Conservation (phyloP, 73 alveolate species). For the Tetrahymena borealis region DNA sequence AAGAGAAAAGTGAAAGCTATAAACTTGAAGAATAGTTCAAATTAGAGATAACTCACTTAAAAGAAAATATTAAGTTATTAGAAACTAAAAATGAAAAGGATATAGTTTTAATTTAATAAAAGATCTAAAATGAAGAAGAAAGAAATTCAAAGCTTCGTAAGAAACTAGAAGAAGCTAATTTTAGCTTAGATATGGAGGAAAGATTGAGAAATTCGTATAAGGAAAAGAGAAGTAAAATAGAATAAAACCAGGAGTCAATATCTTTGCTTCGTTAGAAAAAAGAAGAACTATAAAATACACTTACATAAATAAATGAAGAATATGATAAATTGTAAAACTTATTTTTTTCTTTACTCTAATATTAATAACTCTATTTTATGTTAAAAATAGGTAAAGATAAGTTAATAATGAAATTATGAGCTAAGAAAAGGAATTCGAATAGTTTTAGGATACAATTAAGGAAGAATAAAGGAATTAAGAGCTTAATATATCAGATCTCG, state of each 20-base stretch:
- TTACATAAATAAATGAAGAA: not conserved
- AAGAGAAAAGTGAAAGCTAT: not conserved
- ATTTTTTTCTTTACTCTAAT: not conserved
- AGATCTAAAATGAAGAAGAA: not conserved
- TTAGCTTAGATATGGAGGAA: not conserved
- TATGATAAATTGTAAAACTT: not conserved
- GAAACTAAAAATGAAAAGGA: not conserved
- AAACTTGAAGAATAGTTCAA: not conserved
- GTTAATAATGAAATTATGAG: not conserved
- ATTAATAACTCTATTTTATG: not conserved
- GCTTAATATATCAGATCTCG: not conserved
- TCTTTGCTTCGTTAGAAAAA: not conserved
- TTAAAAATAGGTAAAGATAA: not conserved
- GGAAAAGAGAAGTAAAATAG: not conserved
- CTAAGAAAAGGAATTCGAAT: not conserved
- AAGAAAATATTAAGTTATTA: not conserved
- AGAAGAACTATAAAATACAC: not conserved
- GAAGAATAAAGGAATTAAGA: not conserved
- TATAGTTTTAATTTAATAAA: not conserved
- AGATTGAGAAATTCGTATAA: not conserved
- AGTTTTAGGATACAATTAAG: not conserved
- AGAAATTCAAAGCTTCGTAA: not conserved
- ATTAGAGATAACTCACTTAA: not conserved
- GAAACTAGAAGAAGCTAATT: not conserved
- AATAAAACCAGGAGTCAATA: not conserved